Base-by-base conservation (phyloP, 352 stramenopile species). In the Pythium pyrilobum region DNA sequence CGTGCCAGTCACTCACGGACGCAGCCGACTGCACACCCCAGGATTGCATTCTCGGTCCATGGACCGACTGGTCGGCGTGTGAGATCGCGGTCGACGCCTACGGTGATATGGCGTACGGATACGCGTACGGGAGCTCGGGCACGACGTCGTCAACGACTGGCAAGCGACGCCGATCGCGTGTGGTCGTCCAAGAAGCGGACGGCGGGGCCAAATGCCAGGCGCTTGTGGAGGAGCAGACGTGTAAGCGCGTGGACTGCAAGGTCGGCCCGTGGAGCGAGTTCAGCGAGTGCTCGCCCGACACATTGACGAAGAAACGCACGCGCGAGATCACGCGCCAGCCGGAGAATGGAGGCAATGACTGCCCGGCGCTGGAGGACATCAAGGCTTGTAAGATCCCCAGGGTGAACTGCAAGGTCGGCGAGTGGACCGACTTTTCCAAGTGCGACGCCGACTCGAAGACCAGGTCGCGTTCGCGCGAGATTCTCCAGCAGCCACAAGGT, bases 51-150 rank as follows among this genome's bases (percentile, higher is more conserved):
- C 52, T 79, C 3, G 63, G 72, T 8, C 55, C 65, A 1, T 89
- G 76, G 74, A 80, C 62, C n/a, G 65, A 67, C 3, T 90, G 69
- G 58, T 71, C 65, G 8, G 41, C 57, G 5, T 90, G 79, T 36
- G 66, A 72, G 16, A 33, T 62, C 16, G 16, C 28, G 15, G 58
- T 67, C 11, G 31, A 52, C n/a, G 41, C 32, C 0, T 34, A 56
- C 52, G 47, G 48, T 32, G 29, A 29, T 23, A 36, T 31, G 4
- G 29, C 10, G 1, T 23, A 39, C 44, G n/a, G n/a, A n/a, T 48
- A 55, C 11, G 39, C 18, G 20, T 40, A 33, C n/a, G n/a, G n/a
- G n/a, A n/a, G n/a, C n/a, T n/a, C n/a, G n/a, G n/a, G n/a, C n/a
- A n/a, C n/a, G n/a, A n/a, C n/a, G n/a, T n/a, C n/a, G n/a, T 38